Evolutionary conservation across 495 filamentous ascomycete genomes (phyloP), one percentile per base, ranked within the genome.

Genomic region (Penicillium coffeae): DNA sequence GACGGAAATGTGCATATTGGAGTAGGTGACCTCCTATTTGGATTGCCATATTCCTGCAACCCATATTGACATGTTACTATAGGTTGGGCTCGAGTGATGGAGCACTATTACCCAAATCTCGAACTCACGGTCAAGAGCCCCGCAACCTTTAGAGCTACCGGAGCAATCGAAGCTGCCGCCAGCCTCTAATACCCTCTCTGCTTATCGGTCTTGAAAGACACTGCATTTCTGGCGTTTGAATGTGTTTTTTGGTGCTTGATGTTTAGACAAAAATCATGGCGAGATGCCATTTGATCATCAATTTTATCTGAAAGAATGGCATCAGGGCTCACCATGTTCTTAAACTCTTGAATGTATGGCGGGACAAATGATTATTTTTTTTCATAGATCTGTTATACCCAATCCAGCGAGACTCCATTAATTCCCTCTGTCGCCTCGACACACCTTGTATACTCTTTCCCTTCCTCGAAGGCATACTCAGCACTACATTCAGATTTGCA

Each of bases 1-100:
- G 93, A 33, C 77, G 93, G 65, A 89, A 84, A 69, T 94, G 89
- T 73, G 93, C 93, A 42, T 97, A 96, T 69, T 96, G 90, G 90
- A 86, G 93, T 97, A 71, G 38, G 69, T 65, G 8, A 5, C 32
- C 9, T 6, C 15, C 10, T 25, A 22, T 21, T 14, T 21, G 18
- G 16, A 15, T 14, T 21, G 1, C 12, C 22, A 10, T 10, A 3
- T 19, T 8, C 25, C 9, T 12, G 9, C 20, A n/a, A 43, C 50
- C 18, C 21, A 16, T 13, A 16, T 5, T 19, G 38, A 30, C 25
- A 10, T 10, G 36, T 1, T 8, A n/a, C 27, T 44, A 25, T 51
- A 89, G 85, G 81, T 36, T 89, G 85, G 85, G 79, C 77, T 8
- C 76, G 77, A 47, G 88, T 82, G 62, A 88, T 89, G 86, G 71